These are phyloP conservation scores for Creolimax fragrantissima DNA, from an alignment of 78 protist genomes.

Conservation along the genomic window DNA sequence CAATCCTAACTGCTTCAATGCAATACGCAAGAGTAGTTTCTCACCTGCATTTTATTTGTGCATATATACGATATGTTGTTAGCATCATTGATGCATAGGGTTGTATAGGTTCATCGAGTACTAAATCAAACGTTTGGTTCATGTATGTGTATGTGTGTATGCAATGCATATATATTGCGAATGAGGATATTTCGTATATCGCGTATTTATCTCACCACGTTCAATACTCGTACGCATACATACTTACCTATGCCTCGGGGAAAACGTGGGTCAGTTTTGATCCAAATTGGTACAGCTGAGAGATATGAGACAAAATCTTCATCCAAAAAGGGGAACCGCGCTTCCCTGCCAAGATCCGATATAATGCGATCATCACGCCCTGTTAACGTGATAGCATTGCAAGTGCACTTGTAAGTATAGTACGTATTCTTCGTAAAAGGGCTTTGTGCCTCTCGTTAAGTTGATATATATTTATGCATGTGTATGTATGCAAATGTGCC, in stretches of 20 bases:
- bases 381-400: constrained; percentile 23
- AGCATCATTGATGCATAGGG: neutral
- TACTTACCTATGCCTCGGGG: neutral
- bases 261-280: neutral
- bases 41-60: neutral
- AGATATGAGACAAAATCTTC: constrained; percentile 38
- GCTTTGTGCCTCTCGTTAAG: neutral
- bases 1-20: neutral
- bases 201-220: no score
- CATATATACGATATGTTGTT: neutral
- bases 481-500: neutral
- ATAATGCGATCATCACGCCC: constrained; percentile 85
- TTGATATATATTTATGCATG: neutral
- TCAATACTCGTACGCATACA: neutral
- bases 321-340: constrained; percentile 71
- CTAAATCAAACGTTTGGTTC: neutral
- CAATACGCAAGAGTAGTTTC: neutral
- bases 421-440: no score
- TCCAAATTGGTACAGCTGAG: neutral
- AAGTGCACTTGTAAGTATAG: no score
- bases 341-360: constrained; percentile 64
- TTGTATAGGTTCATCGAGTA: neutral
- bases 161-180: no score
- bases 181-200: no score
- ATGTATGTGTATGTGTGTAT: neutral